Evolutionary conservation across 2,329 filamentous ascomycete genomes (phyloP).

Genomic region (Diaporthe vexans): DNA sequence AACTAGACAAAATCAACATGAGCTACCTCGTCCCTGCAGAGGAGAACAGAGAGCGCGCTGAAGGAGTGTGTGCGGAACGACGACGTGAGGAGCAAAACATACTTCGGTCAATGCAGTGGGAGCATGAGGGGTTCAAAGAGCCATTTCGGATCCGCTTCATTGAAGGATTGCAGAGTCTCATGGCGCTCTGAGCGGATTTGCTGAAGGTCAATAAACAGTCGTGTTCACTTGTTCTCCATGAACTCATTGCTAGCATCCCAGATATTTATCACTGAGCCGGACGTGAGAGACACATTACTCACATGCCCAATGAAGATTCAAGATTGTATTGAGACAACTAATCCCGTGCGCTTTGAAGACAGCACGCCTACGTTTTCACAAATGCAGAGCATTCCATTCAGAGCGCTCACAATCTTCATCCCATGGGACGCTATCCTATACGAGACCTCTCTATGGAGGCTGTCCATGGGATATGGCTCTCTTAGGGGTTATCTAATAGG

Average conservation of each 20-base stretch:
- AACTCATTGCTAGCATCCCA: background rate
- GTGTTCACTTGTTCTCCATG: background rate
- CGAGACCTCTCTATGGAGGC: too few relatives aligned
- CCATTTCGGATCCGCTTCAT: constrained; percentile 21
- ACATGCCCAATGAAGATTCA: background rate
- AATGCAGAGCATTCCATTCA: too few relatives aligned
- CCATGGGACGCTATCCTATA: too few relatives aligned
- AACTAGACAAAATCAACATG: background rate
- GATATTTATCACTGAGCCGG: background rate
- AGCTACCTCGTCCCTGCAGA: too few relatives aligned
- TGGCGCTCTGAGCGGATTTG: background rate
- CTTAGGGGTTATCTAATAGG: too few relatives aligned
- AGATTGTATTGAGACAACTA: background rate
- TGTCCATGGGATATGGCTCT: too few relatives aligned
- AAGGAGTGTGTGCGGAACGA: background rate
- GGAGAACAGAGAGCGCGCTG: background rate
- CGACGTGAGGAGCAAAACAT: constrained; percentile 2
- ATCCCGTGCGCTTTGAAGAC: background rate
- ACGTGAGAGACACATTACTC: too few relatives aligned
- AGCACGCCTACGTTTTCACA: too few relatives aligned
- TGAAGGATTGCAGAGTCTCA: constrained; percentile 11
- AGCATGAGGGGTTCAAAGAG: constrained; percentile 10
- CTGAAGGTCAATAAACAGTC: too few relatives aligned
- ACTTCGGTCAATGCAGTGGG: constrained; percentile 3
- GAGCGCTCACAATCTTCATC: too few relatives aligned